Evolutionary conservation across 2,329 filamentous ascomycete species (phyloP), one percentile per base, ranked within the genome.

Genomic region (Neocucurbitaria cava): DNA sequence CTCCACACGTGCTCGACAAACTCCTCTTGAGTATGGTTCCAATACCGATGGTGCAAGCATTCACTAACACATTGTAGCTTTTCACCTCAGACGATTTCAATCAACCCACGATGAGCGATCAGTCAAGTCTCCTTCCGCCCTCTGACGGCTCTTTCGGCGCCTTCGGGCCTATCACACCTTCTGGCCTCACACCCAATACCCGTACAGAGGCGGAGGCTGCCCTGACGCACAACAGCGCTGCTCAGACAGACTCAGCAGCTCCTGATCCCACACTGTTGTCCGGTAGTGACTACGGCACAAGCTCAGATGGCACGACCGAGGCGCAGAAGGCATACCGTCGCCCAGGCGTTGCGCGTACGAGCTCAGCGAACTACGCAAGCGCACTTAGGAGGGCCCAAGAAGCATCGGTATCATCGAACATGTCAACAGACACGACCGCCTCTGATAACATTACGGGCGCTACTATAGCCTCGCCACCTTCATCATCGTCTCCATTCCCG

Each of bases 231-330:
- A 76, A 76, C 60, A 68, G 58, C 18, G 48, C 45, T 26, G 49
- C 62, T 10, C 72, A 75, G 54, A 76, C 73, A 20, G 73, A 76
- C 39, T 70, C 71, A 9, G 73, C 73, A 31, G 73, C 72, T 3
- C 73, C 73, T 3, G 69, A 71, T 15, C 65, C 64, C 13, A 54
- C 54, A 1, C 36, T 66, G 21, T 18, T 49, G 3, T 26, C 56
- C 55, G 33, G 53, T 15, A 42, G 31, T 31, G 31, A 49, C 1
- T 21, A 17, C 13, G 38, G 42, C 42, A 38, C 42, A 18, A 35
- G 40, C 11, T 45, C 46, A 15, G 40, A 58, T 23, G 49, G 48
- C 17, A 39, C 54, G 33, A 49, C 55, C 17, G 72, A 74, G 51
- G 71, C 70, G 9, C 56, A 62, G 18, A 56, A 59, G n/a, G 68